Evolutionary conservation across 1,139 yeast genomes (phyloP).

Genomic region (Ashbya aceris): DNA sequence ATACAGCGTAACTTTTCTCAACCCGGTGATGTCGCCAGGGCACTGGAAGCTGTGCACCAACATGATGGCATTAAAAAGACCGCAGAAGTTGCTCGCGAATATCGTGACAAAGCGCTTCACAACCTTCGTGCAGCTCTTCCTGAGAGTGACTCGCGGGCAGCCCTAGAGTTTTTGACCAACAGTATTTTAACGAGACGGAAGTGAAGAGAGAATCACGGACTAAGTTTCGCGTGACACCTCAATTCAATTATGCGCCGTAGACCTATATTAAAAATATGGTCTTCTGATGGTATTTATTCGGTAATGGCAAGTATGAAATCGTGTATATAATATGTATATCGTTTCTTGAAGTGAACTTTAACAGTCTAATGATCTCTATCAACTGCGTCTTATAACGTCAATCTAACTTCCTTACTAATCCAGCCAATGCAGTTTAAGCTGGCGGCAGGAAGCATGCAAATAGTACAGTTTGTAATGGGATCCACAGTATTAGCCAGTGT

Average conservation of each 20-base stretch:
- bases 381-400: too few relatives aligned
- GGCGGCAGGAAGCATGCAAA: conserved; percentile 69
- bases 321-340: too few relatives aligned
- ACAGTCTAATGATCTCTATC: too few relatives aligned
- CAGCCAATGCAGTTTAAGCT: conserved; percentile 35
- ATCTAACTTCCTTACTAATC: too few relatives aligned
- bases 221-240: too few relatives aligned
- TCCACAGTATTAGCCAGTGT: conserved; percentile 45
- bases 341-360: too few relatives aligned
- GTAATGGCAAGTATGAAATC: too few relatives aligned
- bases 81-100: conserved; percentile 62
- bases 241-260: too few relatives aligned
- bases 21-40: conserved; percentile 76
- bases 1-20: conserved; percentile 74
- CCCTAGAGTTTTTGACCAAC: conserved; percentile 75
- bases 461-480: conserved; percentile 46
- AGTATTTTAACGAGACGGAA: conserved; percentile 75
- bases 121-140: conserved; percentile 65
- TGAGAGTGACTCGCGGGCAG: conserved; percentile 81
- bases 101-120: conserved; percentile 64
- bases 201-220: conserved; percentile 24
- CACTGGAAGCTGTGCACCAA: conserved; percentile 61
- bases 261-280: too few relatives aligned
- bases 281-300: too few relatives aligned
- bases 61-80: conserved; percentile 75